Evolutionary conservation across 2,329 filamentous ascomycete species (phyloP).

Genomic region (Nigrospora osmanthi): DNA sequence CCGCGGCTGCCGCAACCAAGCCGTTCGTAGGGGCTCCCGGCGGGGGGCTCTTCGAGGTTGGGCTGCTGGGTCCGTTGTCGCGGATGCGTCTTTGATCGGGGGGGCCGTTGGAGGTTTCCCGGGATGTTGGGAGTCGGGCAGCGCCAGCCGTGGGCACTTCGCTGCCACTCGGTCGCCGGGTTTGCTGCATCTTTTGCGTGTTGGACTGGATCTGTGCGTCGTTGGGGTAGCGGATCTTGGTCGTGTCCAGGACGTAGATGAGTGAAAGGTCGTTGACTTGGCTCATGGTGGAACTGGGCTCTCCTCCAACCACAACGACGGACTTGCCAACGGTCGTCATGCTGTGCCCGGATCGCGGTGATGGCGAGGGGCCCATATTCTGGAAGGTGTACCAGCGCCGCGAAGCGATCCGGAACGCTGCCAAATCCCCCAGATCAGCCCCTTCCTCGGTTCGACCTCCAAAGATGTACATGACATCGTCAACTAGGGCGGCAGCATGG

Average conservation of each 20-base stretch:
- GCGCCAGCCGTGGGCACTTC: slow-evolving; percentile 8
- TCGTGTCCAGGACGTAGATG: slow-evolving; percentile 87
- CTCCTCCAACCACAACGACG: slow-evolving; percentile 85
- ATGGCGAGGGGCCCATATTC: slow-evolving; percentile 96
- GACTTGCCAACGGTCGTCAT: slow-evolving; percentile 95
- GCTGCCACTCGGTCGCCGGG: slow-evolving; percentile 34
- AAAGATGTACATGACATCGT: slow-evolving; percentile 99
- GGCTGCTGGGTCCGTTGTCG: slow-evolving; percentile 15
- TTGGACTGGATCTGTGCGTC: slow-evolving; percentile 45
- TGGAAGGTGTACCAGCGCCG: slow-evolving; percentile 98
- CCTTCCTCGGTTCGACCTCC: slow-evolving; percentile 93
- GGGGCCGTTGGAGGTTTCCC: slow-evolving; percentile 45
- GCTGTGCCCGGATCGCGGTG: slow-evolving; percentile 87
- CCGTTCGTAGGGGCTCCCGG: background rate
- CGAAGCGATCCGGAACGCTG: slow-evolving; percentile 67
- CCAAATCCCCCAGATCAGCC: slow-evolving; percentile 83
- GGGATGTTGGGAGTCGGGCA: slow-evolving; percentile 30
- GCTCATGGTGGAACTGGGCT: slow-evolving; percentile 80
- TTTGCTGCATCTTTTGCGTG: slow-evolving; percentile 29
- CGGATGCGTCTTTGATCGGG: slow-evolving; percentile 39
- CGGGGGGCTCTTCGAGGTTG: slow-evolving; percentile 21
- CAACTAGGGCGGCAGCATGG: slow-evolving; percentile 85
- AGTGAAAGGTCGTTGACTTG: slow-evolving; percentile 79
- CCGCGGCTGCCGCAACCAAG: slow-evolving; percentile 5
- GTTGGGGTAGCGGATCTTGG: slow-evolving; percentile 92